Percentiles rank a stretch among this genome's conserved stretches.
phyloP scores from a whole-genome alignment of 2,329 filamentous ascomycete genomes.

The Dothistroma septosporum region DNA sequence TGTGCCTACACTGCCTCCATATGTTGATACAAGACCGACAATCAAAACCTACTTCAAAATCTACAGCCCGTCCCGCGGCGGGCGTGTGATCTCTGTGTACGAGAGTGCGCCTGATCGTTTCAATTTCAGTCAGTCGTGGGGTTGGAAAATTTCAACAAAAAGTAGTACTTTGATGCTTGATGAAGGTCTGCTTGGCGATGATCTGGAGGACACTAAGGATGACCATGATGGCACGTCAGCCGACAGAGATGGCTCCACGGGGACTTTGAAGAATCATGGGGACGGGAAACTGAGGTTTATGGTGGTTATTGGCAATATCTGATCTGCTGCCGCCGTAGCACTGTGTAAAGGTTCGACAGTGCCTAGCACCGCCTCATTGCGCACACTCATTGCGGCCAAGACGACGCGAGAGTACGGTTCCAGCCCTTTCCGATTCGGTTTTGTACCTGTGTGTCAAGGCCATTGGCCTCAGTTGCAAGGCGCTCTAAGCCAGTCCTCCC shows the following conservation, averaged over 20 bases:
- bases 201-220: constrained; percentile 36
- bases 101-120: constrained; percentile 56
- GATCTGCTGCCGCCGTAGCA: constrained; percentile 6
- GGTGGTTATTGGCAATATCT: constrained; percentile 55
- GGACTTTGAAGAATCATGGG: constrained; percentile 38
- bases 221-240: constrained; percentile 18
- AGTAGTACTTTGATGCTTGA: constrained; percentile 56
- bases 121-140: constrained; percentile 59
- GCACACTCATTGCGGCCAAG: no score
- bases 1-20: constrained; percentile 49
- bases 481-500: no score
- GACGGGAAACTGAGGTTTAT: constrained; percentile 55
- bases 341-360: no score
- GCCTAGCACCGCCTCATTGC: no score
- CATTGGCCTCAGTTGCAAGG: no score
- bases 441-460: no score
- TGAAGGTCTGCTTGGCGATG: constrained; percentile 39
- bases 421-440: no score
- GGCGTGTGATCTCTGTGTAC: constrained; percentile 56
- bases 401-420: no score
- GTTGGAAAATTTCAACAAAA: no score
- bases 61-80: constrained; percentile 56
- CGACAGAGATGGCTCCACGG: constrained; percentile 17
- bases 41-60: constrained; percentile 62
- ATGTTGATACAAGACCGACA: constrained; percentile 53